These are phyloP conservation scores for Fonsecaea pugnacius DNA, from an alignment of 2,329 filamentous ascomycete species.

Conservation along the genomic window DNA sequence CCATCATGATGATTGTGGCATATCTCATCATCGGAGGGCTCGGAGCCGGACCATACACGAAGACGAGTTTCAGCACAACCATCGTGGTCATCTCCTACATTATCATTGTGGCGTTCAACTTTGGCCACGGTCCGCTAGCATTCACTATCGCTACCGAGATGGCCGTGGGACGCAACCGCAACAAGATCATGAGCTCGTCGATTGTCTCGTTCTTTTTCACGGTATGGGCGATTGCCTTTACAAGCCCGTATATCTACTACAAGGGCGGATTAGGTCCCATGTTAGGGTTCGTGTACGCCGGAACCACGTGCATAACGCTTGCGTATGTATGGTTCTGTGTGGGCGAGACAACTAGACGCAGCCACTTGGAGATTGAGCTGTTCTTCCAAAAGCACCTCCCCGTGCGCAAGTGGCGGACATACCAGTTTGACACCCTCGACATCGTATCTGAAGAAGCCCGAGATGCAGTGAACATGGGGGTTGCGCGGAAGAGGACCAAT, in stretches of 20 bases:
- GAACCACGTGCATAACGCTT: constrained; percentile 39
- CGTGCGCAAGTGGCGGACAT: constrained; percentile 40
- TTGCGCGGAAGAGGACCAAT: background rate
- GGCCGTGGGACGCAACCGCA: constrained; percentile 55
- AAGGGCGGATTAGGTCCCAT: constrained; percentile 42
- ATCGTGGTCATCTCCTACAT: constrained; percentile 24
- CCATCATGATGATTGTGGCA: constrained; percentile 20
- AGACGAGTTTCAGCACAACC: constrained; percentile 12
- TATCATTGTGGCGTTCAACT: constrained; percentile 47
- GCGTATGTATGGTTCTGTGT: constrained; percentile 48
- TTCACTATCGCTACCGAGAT: constrained; percentile 53
- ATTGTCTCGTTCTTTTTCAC: constrained; percentile 48
- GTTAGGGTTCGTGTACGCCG: constrained; percentile 44
- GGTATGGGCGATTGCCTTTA: constrained; percentile 44
- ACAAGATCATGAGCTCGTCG: constrained; percentile 52
- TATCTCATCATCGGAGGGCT: constrained; percentile 23
- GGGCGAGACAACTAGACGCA: constrained; percentile 40
- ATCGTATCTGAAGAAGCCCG: background rate
- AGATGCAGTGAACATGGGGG: background rate
- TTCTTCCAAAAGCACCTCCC: constrained; percentile 48
- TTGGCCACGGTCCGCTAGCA: constrained; percentile 49
- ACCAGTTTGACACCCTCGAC: constrained; percentile 6
- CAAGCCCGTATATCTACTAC: constrained; percentile 45
- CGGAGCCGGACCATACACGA: constrained; percentile 38
- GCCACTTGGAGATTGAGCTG: constrained; percentile 46